Percentiles rank a stretch among this genome's conserved stretches.
Conservation (phyloP, 2,329 filamentous ascomycete genomes). For the Colletotrichum sp. region DNA sequence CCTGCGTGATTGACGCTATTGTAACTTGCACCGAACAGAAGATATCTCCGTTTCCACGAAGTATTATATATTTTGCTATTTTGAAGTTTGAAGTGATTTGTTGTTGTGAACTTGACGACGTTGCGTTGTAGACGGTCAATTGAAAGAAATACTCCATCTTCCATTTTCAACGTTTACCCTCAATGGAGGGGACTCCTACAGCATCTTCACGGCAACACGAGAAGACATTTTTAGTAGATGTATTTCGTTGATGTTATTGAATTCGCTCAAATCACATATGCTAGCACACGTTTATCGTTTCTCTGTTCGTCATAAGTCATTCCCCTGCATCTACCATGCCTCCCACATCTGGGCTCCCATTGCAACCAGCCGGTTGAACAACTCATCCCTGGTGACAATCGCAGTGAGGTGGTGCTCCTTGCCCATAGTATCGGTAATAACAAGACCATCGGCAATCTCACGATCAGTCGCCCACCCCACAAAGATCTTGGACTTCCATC, state of each 20-base stretch:
- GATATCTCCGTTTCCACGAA: not conserved
- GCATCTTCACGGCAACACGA: too few species aligned
- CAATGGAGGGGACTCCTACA: too few species aligned
- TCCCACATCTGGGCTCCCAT: slow-evolving; percentile 88
- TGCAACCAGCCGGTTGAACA: slow-evolving; percentile 80
- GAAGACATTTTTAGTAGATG: too few species aligned
- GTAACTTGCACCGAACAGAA: too few species aligned
- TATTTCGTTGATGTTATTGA: rapidly evolving
- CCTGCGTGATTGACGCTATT: rapidly evolving
- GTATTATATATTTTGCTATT: rapidly evolving
- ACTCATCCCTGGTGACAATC: slow-evolving; percentile 72
- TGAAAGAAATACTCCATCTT: too few species aligned
- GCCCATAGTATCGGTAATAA: slow-evolving; percentile 65
- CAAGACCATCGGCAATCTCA: slow-evolving; percentile 77
- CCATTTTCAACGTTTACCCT: too few species aligned
- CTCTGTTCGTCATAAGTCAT: not conserved
- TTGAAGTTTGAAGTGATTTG: not conserved
- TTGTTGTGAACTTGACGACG: not conserved
- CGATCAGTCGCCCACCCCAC: slow-evolving; percentile 79
- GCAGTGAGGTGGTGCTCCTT: slow-evolving; percentile 70
- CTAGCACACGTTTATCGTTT: not conserved
- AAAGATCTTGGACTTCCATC: slow-evolving; percentile 84
- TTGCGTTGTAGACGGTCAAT: too few species aligned
- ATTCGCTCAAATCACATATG: not conserved
- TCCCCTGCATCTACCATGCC: slow-evolving; percentile 56